phyloP scores from a whole-genome alignment of 371 early-diverging fungal species.

The Zopfochytrium polystomum region DNA sequence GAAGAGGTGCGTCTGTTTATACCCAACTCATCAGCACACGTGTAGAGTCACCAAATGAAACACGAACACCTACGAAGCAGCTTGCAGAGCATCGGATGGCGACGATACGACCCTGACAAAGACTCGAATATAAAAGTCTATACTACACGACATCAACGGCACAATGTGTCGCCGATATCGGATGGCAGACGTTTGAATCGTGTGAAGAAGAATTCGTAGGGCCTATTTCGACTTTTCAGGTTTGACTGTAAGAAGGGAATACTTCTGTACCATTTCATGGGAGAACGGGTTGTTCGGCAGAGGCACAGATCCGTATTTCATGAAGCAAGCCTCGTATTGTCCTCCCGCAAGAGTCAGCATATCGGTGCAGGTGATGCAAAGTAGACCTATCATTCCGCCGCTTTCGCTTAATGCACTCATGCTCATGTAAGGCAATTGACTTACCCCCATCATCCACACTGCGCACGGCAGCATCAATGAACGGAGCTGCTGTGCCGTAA shows the following conservation, averaged over 20 bases:
- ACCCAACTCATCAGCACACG: not conserved
- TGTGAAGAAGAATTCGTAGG: conserved; percentile 87
- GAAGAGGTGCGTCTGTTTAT: conserved; percentile 33
- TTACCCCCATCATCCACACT: conserved; percentile 88
- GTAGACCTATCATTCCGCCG: conserved; percentile 68
- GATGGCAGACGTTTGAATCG: conserved; percentile 82
- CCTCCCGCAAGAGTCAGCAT: conserved; percentile 92
- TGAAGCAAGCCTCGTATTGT: conserved; percentile 89
- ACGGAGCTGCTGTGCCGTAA: conserved; percentile 97
- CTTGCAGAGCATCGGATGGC: conserved; percentile 70
- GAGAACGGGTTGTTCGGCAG: conserved; percentile 66
- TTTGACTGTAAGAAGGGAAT: conserved; percentile 1
- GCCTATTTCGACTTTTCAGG: conserved; percentile 45
- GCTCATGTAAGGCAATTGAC: no score
- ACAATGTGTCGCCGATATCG: conserved; percentile 84
- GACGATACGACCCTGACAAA: conserved; percentile 92
- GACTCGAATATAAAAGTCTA: conserved; percentile 98
- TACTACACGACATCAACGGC: conserved; percentile 91
- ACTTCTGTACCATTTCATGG: conserved; percentile 60
- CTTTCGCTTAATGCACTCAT: not conserved
- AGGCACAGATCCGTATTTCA: conserved; percentile 94
- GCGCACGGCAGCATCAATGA: conserved; percentile 94
- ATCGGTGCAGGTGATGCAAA: conserved; percentile 99
- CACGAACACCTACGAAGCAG: conserved; percentile 59
- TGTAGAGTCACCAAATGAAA: not conserved